These are phyloP conservation scores for Sideroxylon spinosum DNA, from an alignment of 179 eudicot species.

Conservation along the genomic window DNA sequence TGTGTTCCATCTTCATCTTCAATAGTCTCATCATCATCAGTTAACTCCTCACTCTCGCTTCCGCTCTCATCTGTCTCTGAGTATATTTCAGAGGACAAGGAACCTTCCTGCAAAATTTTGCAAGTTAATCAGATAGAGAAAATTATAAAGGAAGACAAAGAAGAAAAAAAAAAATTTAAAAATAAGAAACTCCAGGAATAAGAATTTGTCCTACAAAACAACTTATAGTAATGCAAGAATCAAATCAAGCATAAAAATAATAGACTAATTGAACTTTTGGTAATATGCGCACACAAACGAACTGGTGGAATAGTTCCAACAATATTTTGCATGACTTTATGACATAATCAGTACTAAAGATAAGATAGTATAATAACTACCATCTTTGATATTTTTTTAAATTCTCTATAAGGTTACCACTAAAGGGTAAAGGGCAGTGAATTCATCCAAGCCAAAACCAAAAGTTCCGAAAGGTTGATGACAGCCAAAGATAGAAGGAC, in stretches of 20 bases:
- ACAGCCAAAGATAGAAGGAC: neutral
- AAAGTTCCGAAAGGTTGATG: neutral
- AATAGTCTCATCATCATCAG: slow-evolving; percentile 51
- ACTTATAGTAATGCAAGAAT: neutral
- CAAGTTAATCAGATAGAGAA: slow-evolving; percentile 20
- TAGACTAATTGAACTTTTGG: neutral
- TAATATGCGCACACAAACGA: neutral
- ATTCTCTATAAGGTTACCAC: neutral
- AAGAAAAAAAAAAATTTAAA: neutral
- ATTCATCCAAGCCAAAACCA: too few relatives aligned
- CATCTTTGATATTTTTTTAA: neutral
- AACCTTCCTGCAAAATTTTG: slow-evolving; percentile 60
- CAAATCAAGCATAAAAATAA: neutral
- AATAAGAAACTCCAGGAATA: neutral
- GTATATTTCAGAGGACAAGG: slow-evolving; percentile 54
- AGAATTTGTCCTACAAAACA: slow-evolving; percentile 2
- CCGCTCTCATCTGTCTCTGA: slow-evolving; percentile 84
- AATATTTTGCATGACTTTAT: neutral
- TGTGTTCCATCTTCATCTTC: slow-evolving; percentile 50
- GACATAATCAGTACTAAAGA: neutral
- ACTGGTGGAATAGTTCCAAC: neutral
- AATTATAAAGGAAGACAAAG: slow-evolving; percentile 5
- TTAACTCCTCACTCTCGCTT: slow-evolving; percentile 70
- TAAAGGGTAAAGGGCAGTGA: neutral
- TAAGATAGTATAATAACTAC: neutral